Base-by-base conservation (phyloP, 768 basidiomycete genomes). In the Phallus indusiatus region DNA sequence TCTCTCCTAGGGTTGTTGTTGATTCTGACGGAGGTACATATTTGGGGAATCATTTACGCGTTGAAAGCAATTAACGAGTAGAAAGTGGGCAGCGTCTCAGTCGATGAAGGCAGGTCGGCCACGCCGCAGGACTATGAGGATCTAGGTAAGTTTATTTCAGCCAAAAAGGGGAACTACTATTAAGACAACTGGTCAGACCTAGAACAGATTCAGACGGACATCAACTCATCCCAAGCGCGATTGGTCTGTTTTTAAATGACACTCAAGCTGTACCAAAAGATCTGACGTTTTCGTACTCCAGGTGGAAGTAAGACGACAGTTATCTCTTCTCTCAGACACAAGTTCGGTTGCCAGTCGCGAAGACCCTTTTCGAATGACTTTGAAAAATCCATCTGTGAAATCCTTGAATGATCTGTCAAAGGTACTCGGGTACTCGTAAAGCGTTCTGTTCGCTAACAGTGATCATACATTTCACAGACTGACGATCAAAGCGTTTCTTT, bases 1-100 rank as follows among this genome's bases (percentile, higher is more conserved):
- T 46, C n/a, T 5, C 24, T 18, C 49, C 50, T 7, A 21, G 6
- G 14, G 49, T 59, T n/a, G 21, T 35, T 21, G 57, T 59, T 20
- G 57, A 52, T 22, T 35, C 57, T 17, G 57, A 51, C 21, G 57
- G 57, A 53, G 57, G 57, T 59, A 48, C 17, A 47, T 57, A 28
- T 28, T 3, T n/a, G 9, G 12, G 42, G 12, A 2, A 42, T 12
- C n/a, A 14, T 42, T 42, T n/a, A 4, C n/a, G 14, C 9, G 42
- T 42, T 42, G 12, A 42, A n/a, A 42, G n/a, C n/a, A n/a, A 10
- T 11, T 42, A 12, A 3, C 12, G 14, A 12, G 14, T 37, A n/a
- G 42, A 11, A 42, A 42, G 42, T 42, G 42, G 42, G 42, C 9
- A 42, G 42, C n/a, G n/a, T 42, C n/a, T 12, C 42, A 10, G 9